phyloP scores from a whole-genome alignment of 164 flowering plant species.

The Liriodendron chinense region DNA sequence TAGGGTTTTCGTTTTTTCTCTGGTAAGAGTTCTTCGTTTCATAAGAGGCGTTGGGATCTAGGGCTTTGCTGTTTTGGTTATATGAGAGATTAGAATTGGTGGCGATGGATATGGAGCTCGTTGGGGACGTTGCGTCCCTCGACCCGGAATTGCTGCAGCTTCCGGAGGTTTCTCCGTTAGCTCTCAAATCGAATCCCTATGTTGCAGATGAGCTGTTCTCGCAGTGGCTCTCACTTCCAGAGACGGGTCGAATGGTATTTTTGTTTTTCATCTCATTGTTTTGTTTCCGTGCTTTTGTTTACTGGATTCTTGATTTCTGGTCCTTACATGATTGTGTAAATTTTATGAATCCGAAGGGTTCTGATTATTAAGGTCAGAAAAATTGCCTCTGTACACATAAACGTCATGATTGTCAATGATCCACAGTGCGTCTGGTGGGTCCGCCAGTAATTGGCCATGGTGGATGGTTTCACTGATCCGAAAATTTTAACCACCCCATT shows the following conservation, averaged over 20 bases:
- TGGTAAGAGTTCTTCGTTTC: neutral
- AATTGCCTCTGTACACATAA: no score
- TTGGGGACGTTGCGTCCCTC: conserved; percentile 58
- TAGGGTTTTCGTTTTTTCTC: neutral
- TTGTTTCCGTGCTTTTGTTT: neutral
- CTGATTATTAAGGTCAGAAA: no score
- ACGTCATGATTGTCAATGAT: no score
- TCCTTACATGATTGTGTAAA: no score
- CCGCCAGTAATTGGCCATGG: no score
- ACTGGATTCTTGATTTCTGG: neutral
- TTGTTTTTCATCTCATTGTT: neutral
- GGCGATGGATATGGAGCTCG: conserved; percentile 61
- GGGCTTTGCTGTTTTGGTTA: conserved; percentile 11
- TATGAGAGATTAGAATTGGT: conserved; percentile 19
- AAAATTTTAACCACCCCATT: no score
- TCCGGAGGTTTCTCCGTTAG: conserved; percentile 73
- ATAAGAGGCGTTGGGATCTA: neutral
- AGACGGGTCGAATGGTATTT: conserved; percentile 66
- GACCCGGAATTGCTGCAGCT: conserved; percentile 91
- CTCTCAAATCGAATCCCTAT: conserved; percentile 68
- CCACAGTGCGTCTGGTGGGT: no score
- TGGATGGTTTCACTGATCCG: no score
- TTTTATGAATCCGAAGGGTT: no score
- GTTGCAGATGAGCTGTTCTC: conserved; percentile 72
- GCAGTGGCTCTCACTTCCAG: conserved; percentile 93